Conservation (phyloP, 2,329 filamentous ascomycete species). For the Cladophialophora carrionii region DNA sequence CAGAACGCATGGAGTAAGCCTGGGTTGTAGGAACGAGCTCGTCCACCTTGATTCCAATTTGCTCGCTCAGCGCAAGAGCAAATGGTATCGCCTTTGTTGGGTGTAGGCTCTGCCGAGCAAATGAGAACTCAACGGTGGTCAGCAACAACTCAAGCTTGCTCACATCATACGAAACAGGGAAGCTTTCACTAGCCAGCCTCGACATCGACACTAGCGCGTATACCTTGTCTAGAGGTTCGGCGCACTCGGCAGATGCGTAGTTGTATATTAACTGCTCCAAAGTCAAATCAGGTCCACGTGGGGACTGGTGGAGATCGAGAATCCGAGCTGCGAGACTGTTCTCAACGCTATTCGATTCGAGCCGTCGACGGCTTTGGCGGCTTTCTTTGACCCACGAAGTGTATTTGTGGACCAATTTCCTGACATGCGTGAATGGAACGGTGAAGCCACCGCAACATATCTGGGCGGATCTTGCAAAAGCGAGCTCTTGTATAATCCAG, state of each 20-base stretch:
- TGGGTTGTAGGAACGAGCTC: not conserved
- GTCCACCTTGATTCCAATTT: not conserved
- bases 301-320: not conserved
- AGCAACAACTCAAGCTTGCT: not conserved
- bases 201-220: slow-evolving; percentile 5
- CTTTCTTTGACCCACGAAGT: not conserved
- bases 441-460: slow-evolving; percentile 56
- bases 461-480: slow-evolving; percentile 53
- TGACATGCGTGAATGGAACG: not conserved
- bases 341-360: too few relatives aligned
- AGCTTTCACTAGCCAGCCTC: not conserved
- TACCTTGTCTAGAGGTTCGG: slow-evolving; percentile 2
- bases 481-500: slow-evolving; percentile 53
- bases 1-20: not conserved
- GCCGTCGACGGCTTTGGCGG: too few relatives aligned
- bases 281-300: not conserved
- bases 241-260: slow-evolving; percentile 1
- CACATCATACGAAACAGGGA: not conserved
- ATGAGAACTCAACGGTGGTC: not conserved
- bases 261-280: slow-evolving; percentile 56
- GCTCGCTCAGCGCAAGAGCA: not conserved
- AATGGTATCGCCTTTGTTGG: not conserved
- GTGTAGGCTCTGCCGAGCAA: not conserved
- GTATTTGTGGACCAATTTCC: not conserved
- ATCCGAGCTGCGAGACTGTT: not conserved